Base-by-base conservation (phyloP, 2,329 filamentous ascomycete genomes). In the Beauveria asiatica region DNA sequence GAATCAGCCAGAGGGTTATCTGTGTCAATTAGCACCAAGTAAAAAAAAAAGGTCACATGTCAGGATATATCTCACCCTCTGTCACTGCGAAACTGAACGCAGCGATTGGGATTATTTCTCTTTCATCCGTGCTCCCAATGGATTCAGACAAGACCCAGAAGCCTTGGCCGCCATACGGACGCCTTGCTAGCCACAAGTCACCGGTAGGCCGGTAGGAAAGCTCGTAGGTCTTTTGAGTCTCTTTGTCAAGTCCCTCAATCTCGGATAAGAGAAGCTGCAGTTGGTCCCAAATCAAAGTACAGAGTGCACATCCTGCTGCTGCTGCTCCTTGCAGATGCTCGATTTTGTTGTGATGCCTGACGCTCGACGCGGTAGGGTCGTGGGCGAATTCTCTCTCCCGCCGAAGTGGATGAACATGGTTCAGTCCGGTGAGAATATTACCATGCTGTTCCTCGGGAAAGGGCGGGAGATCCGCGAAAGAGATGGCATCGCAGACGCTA, bases 101-200 rank as follows among this genome's bases (percentile, higher is more conserved):
- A 21, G 57, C 50, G 9, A 54, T 33, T 5, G 33, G 57, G 5
- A 60, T 17, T 21, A 54, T 54, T 7, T 30, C 25, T 33, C 19
- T 19, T 9, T 25, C 42, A 16, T 27, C 50, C 23, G 2, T 19
- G 13, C 25, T 48, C 5, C 19, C 4, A 11, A 37, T 25, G 23
- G 50, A n/a, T 19, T 60, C 57, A 6, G 57, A 60, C 27, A 54
- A 27, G n/a, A 60, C 41, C 57, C 57, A 60, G 21, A 60, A 60
- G 17, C 57, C 57, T n/a, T 53, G 27, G 5, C 57, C 49, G 16
- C 51, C 42, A 10, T 41, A n/a, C 2, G 57, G 50, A 25, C 57
- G 57, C 41, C 21, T 16, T 5, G 42, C 27, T 25, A 60, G 57
- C 57, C 57, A 60, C 50, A 54, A 42, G 17, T 60, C 30, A 25